Evolutionary conservation across 495 filamentous ascomycete genomes (phyloP), one percentile per base, ranked within the genome.

Genomic region (Corynascus novoguineensis): DNA sequence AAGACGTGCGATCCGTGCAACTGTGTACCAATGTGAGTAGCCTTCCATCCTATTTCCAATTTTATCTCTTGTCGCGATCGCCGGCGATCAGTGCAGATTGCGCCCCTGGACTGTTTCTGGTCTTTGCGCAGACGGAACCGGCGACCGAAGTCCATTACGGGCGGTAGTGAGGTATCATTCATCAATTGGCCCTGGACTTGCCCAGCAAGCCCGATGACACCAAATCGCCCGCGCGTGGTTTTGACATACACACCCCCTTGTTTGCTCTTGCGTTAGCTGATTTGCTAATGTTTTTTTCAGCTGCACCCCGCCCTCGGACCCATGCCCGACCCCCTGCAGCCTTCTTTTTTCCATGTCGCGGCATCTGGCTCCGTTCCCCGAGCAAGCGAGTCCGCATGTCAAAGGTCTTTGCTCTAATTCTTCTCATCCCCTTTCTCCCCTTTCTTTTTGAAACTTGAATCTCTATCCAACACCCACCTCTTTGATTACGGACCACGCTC

Each of bases 271-370:
- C 28, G 25, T 32, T 15, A 41, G 40, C 45, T 60, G 40, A 65
- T 65, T 65, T 60, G 63, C 60, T 53, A 24, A 60, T n/a, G n/a
- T 21, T 19, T 21, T 22, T 28, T 42, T 29, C 19, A 38, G 49
- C 48, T 47, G 27, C 50, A 48, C 38, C 48, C 58, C 59, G 46
- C 41, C 51, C 24, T n/a, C 17, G 37, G 5, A 50, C n/a, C 59
- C 59, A 29, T 58, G 59, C 9, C 8, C 24, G 48, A 1, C 32
- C 44, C 35, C 49, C 47, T 28, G 53, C 48, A 48, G 37, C 29
- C 25, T 44, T 52, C 40, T 57, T 34, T 45, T 45, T 28, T 57
- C 64, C 55, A 68, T 64, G 66, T 57, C 63, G 62, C 63, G 44
- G 57, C 60, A 49, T 44, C 38, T 53, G 22, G 44, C 55, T 38